A percentile compares a stretch with the other conserved stretches of the same genome.
These are phyloP conservation scores for Suillus tomentosus DNA, from an alignment of 768 basidiomycete species.

Conservation along the genomic window DNA sequence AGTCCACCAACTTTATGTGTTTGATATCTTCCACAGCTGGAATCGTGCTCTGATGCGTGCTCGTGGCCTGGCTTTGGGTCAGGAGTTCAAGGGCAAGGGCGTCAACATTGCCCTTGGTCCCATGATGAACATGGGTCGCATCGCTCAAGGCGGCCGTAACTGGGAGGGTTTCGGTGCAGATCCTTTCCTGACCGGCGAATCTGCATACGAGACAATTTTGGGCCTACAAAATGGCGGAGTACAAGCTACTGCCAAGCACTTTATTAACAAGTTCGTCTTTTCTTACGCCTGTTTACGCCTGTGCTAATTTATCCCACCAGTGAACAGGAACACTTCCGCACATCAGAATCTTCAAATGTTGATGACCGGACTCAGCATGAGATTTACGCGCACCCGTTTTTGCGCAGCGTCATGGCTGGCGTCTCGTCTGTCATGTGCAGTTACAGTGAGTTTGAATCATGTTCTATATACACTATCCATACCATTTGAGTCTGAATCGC, in stretches of 20 bases:
- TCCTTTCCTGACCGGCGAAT: constrained; percentile 76
- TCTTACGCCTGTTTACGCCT: not conserved
- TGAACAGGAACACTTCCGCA: constrained; percentile 69
- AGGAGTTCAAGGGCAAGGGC: constrained; percentile 72
- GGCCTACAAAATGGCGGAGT: constrained; percentile 76
- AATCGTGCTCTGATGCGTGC: constrained; percentile 64
- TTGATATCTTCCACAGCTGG: constrained; percentile 39
- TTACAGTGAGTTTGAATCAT: constrained; percentile 51
- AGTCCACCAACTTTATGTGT: constrained; percentile 30
- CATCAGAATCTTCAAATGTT: constrained; percentile 60
- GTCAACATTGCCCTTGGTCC: constrained; percentile 49
- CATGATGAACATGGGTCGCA: constrained; percentile 80
- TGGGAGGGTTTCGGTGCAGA: constrained; percentile 92
- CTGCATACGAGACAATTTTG: constrained; percentile 72
- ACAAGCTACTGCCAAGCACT: constrained; percentile 80
- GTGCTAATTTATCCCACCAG: constrained; percentile 37
- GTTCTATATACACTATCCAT: constrained; percentile 2
- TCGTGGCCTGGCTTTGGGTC: constrained; percentile 61
- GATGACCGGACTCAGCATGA: constrained; percentile 83
- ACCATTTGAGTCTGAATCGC: constrained; percentile 10
- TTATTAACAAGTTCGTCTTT: constrained; percentile 56
- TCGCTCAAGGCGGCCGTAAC: constrained; percentile 74
- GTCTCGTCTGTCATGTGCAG: constrained; percentile 76
- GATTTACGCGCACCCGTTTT: constrained; percentile 70
- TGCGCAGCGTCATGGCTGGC: constrained; percentile 73